phyloP scores from a whole-genome alignment of 352 stramenopile species.

The Phytophthora capsici region DNA sequence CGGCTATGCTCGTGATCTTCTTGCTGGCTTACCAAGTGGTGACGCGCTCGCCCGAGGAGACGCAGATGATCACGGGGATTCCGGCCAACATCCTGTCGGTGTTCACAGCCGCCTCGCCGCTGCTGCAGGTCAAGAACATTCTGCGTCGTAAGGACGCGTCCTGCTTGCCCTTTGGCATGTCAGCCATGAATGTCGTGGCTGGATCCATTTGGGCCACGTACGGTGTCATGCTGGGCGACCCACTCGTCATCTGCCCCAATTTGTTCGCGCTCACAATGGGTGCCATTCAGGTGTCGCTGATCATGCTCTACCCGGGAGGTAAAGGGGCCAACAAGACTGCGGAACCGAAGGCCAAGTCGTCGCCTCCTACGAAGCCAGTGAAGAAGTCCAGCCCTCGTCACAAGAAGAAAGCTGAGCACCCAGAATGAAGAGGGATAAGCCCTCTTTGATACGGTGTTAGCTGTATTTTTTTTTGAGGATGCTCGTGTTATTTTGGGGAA shows the following conservation, averaged over 20 bases:
- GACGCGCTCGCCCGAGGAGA: conserved; percentile 47
- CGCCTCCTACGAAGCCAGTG: conserved; percentile 13
- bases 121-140: conserved; percentile 77
- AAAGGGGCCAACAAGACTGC: conserved; percentile 19
- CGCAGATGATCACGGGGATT: conserved; percentile 73
- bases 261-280: conserved; percentile 74
- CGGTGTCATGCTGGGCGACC: conserved; percentile 67
- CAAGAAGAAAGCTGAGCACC: conserved; percentile 37
- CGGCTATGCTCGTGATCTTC: conserved; percentile 55
- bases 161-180: conserved; percentile 78
- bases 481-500: too few species aligned
- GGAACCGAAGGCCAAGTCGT: conserved; percentile 23
- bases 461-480: too few species aligned
- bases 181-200: conserved; percentile 77
- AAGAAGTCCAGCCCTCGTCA: conserved; percentile 28
- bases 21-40: conserved; percentile 60
- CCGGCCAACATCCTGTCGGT: conserved; percentile 78
- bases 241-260: conserved; percentile 75
- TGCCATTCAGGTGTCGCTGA: conserved; percentile 72
- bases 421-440: conserved; percentile 25
- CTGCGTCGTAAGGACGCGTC: conserved; percentile 69
- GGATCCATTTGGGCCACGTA: conserved; percentile 75
- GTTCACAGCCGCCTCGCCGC: conserved; percentile 68
- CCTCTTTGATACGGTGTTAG: too few species aligned
- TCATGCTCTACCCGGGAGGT: conserved; percentile 57